Base-by-base conservation (phyloP, 2,329 filamentous ascomycete species). In the Neofusicoccum ribis region DNA sequence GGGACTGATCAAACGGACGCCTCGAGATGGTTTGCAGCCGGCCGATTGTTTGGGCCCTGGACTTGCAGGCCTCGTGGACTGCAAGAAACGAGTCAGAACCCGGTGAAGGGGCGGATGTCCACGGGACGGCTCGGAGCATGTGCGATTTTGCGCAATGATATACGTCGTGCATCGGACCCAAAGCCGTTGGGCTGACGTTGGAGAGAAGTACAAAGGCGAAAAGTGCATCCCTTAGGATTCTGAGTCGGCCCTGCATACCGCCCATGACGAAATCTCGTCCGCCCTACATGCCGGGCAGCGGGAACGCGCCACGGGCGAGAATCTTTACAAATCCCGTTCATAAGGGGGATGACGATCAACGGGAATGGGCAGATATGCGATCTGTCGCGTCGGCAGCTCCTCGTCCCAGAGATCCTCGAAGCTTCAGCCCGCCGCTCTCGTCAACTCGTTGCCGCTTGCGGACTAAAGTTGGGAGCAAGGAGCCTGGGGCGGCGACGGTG, bases 101-200 rank as follows among this genome's bases (percentile, higher is more conserved):
- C 15, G 5, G 17, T 44, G 17, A 37, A 47, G 56, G 27, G n/a
- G 41, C 43, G 56, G 56, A 60, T 37, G 31, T 9, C 23, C 43
- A 47, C 43, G 43, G 43, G 56, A 60, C 56, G 56, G 56, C 56
- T 60, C 56, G 56, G 56, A 60, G 56, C 56, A 47, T 36, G 56
- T 46, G 56, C 56, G 31, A 17, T 47, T 60, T 60, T 36, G 56
- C 56, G 56, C 56, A 60, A 60, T 60, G 56, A 60, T 60, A 46
- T 47, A n/a, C 56, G 20, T 27, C 31, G 4, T 23, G 31, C 56
- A 47, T 37, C 56, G 56, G 31, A 60, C 17, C 31, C 56, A 47
- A 60, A 31, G 23, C 56, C 31, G 56, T 47, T 20, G 43, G 43
- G 41, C 43, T 59, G 23, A 46, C 43, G 43, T 37, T 47, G 6